Evolutionary conservation across 371 early-diverging fungal genomes (phyloP).

Genomic region (Mortierella sp.): DNA sequence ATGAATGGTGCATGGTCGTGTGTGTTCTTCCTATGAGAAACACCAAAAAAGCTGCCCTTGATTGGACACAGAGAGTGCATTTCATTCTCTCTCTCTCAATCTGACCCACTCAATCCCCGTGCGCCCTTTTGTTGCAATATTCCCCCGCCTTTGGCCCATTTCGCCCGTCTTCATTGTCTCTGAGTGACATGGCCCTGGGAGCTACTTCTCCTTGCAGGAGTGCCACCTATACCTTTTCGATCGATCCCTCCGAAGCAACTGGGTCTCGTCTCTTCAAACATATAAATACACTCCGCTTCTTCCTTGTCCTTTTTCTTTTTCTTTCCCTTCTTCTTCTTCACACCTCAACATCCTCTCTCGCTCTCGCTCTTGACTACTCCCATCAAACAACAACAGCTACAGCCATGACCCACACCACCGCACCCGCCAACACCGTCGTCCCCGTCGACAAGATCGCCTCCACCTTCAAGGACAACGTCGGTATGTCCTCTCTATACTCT

Average conservation of each 20-base stretch:
- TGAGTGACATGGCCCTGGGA: background rate
- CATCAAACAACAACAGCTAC: background rate
- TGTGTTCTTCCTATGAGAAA: too few species aligned
- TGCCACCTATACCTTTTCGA: constrained; percentile 14
- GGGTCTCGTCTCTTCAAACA: background rate
- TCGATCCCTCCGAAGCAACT: background rate
- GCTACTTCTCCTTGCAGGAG: background rate
- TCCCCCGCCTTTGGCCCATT: constrained; percentile 1
- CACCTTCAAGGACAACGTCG: constrained; percentile 57
- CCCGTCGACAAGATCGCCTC: constrained; percentile 36
- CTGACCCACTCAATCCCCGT: background rate
- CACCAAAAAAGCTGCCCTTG: too few species aligned
- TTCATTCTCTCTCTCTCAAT: background rate
- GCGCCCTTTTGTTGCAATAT: background rate
- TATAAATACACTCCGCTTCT: background rate
- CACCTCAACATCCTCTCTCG: background rate
- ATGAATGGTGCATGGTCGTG: background rate
- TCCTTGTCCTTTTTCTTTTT: background rate
- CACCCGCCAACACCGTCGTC: constrained; percentile 30
- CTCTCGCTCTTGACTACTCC: background rate
- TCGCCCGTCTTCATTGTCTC: background rate
- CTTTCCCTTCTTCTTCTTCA: background rate
- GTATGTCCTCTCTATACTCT: constrained; percentile 25
- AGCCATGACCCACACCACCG: constrained; percentile 10
- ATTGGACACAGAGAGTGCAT: background rate